Conservation (phyloP, 306 rosid species). For the Malus fusca region DNA sequence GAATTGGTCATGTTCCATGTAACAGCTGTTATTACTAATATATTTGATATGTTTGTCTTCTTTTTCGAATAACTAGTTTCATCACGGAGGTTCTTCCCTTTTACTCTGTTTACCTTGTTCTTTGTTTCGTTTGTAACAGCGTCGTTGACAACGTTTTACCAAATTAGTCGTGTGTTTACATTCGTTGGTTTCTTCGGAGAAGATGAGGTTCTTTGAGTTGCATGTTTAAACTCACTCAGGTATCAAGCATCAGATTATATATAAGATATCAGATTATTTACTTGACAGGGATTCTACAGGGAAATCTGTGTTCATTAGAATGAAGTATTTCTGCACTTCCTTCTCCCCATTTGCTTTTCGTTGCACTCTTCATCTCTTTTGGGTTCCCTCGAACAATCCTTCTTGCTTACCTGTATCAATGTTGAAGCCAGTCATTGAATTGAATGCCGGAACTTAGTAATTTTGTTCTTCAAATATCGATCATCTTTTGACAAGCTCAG, state of each 20-base stretch:
- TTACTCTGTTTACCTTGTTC: neutral
- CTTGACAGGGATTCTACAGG: neutral
- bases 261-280: neutral
- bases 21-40: conserved; percentile 13
- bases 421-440: conserved; percentile 3
- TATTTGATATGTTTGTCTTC: conserved; percentile 5
- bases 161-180: neutral
- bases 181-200: neutral
- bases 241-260: neutral
- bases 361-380: conserved; percentile 30
- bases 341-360: conserved; percentile 26
- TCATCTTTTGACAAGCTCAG: neutral
- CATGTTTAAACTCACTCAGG: neutral
- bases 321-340: conserved; percentile 13
- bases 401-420: conserved; percentile 37
- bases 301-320: neutral
- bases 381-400: conserved; percentile 27
- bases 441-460: neutral
- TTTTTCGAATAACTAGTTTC: neutral
- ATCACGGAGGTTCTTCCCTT: neutral
- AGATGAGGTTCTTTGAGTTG: neutral
- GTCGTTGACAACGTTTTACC: neutral
- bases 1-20: conserved; percentile 14
- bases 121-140: too few species aligned
- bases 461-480: neutral